Percentiles rank a stretch among this genome's conserved stretches.
Conservation (phyloP, 2,329 filamentous ascomycete species). For the Mollisiaceae sp. region DNA sequence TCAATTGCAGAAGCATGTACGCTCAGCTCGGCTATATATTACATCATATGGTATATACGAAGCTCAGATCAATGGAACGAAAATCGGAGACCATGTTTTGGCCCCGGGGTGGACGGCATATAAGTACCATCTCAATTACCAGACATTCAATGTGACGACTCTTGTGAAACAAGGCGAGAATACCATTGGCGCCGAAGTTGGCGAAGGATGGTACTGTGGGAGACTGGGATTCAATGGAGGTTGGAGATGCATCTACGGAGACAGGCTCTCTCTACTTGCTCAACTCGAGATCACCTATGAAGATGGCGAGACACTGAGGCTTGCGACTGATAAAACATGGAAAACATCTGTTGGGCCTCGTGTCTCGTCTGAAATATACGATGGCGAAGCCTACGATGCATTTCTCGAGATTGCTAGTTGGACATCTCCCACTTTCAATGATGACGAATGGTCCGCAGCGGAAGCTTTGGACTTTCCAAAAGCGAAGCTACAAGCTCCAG, state of each 20-base stretch:
- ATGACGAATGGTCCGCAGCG: constrained; percentile 37
- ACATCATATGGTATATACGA: constrained; percentile 44
- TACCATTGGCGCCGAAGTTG: constrained; percentile 49
- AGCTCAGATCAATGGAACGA: constrained; percentile 44
- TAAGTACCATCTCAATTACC: constrained; percentile 53
- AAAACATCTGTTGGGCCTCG: constrained; percentile 35
- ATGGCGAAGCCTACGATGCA: constrained; percentile 52
- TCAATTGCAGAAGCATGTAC: constrained; percentile 22
- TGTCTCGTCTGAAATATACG: constrained; percentile 44
- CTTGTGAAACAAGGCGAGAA: constrained; percentile 47
- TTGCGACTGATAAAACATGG: constrained; percentile 48
- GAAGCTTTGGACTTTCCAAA: constrained; percentile 42
- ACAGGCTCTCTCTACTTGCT: constrained; percentile 47
- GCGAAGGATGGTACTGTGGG: constrained; percentile 56
- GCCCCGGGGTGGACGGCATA: constrained; percentile 53
- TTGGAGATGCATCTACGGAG: constrained; percentile 46
- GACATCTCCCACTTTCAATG: constrained; percentile 35
- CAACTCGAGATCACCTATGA: constrained; percentile 44
- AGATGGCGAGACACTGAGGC: constrained; percentile 22
- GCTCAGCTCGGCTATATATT: constrained; percentile 42
- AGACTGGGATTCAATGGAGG: constrained; percentile 44
- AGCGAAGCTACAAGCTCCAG: constrained; percentile 45
- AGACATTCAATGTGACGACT: constrained; percentile 56
- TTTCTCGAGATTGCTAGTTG: constrained; percentile 40
- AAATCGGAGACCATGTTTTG: constrained; percentile 41